phyloP scores from a whole-genome alignment of 2,329 filamentous ascomycete species.

The Hypoxylon sp. region DNA sequence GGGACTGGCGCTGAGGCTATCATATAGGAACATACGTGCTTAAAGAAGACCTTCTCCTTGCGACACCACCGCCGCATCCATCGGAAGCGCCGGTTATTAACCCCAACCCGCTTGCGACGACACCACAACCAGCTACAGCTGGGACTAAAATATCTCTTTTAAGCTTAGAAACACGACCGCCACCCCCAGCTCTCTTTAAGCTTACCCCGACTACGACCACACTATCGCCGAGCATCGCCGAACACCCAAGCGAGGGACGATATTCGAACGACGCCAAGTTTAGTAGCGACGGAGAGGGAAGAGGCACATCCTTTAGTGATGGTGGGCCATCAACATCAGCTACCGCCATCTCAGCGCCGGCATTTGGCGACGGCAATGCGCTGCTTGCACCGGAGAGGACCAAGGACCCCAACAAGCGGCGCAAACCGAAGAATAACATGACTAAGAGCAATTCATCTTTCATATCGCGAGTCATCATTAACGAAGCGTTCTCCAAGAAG shows the following conservation, averaged over 20 bases:
- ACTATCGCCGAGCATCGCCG: constrained; percentile 69
- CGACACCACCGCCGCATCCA: constrained; percentile 94
- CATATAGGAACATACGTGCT: constrained; percentile 85
- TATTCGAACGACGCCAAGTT: constrained; percentile 72
- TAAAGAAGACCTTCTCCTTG: constrained; percentile 91
- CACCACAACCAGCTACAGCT: constrained; percentile 83
- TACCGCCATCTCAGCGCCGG: constrained; percentile 67
- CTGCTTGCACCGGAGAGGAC: constrained; percentile 74
- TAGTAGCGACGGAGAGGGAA: constrained; percentile 69
- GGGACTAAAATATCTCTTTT: constrained; percentile 89
- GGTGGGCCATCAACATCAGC: constrained; percentile 58
- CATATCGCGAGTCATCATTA: constrained; percentile 94
- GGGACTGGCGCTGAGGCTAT: constrained; percentile 39
- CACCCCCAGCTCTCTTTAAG: constrained; percentile 69
- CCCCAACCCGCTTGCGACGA: constrained; percentile 91
- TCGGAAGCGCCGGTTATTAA: constrained; percentile 91
- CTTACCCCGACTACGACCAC: constrained; percentile 65
- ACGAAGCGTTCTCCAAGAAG: constrained; percentile 84
- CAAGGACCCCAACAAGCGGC: constrained; percentile 83
- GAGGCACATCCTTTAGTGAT: constrained; percentile 68
- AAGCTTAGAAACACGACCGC: constrained; percentile 74
- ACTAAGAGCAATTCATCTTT: constrained; percentile 99
- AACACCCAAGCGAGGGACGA: constrained; percentile 73
- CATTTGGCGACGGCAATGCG: constrained; percentile 90
- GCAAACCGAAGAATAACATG: constrained; percentile 98